Evolutionary conservation across 177 flowering plant genomes (phyloP), one percentile per base, ranked within the genome.

Genomic region (Vitis hybrid): DNA sequence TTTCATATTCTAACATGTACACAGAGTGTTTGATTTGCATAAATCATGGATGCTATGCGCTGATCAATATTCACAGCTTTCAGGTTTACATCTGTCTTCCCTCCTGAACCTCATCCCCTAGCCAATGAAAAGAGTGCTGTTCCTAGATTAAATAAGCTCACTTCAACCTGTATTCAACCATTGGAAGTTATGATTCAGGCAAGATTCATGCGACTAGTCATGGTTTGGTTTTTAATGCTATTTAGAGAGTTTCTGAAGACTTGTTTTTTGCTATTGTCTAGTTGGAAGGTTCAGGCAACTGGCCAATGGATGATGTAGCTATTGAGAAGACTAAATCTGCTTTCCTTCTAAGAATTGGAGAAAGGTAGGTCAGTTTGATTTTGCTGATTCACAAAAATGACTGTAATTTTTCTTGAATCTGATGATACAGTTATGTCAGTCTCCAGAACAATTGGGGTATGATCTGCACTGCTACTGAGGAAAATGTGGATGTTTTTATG

Each of bases 201-300:
- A 76, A 32, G 70, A 60, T 51, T 21, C 49, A 4, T 18, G n/a
- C 23, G 19, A 30, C 15, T 59, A 66, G 45, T 23, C 21, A n/a
- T 14, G 34, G 6, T 55, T 26, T 2, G 7, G 3, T 51, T 11
- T 23, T 18, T 56, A 18, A 39, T 15, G 18, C 3, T 5, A 14
- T 18, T 66, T 11, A 15, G 51, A 56, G 34, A 9, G 23, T 56
- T 26, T 65, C 69, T 73, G 61, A 61, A 5, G 6, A 9, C 69
- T 32, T 64, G 15, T 9, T 62, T 69, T 50, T 68, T 68, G 39
- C 18, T 52, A 67, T 65, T 69, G 13, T 77, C 7, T 72, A 95
- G 99, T 81, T 95, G 82, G 99, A 95, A 83, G 98, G 99, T 62
- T 95, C 98, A 54, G 99, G 99, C 39, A 90, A 87, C 68, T 95